These are phyloP conservation scores for Ogataea methylovora DNA, from an alignment of 805 yeast species.

Conservation along the genomic window DNA sequence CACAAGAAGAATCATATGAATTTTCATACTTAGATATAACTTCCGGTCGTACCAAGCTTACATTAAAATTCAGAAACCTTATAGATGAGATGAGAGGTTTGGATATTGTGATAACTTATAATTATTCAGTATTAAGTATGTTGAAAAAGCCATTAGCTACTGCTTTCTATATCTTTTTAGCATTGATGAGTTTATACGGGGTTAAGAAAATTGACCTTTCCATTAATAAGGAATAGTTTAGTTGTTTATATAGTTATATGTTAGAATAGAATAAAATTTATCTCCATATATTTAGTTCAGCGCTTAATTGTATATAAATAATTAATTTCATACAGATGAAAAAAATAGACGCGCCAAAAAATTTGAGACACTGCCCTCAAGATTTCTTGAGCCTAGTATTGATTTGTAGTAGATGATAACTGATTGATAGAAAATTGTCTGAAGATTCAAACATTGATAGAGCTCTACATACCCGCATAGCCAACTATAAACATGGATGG, in stretches of 20 bases:
- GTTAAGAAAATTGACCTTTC: conserved; percentile 38
- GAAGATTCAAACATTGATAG: too few relatives aligned
- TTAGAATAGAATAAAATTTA: too few relatives aligned
- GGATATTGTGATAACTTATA: conserved; percentile 55
- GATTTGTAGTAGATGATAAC: too few relatives aligned
- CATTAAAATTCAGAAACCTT: conserved; percentile 50
- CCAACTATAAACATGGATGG: too few relatives aligned
- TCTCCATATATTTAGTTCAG: too few relatives aligned
- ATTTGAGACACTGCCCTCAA: too few relatives aligned
- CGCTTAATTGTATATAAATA: background rate
- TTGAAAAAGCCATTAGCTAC: conserved; percentile 61
- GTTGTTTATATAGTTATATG: too few relatives aligned
- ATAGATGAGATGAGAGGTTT: conserved; percentile 59
- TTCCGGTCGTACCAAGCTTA: conserved; percentile 71
- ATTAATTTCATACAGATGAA: background rate
- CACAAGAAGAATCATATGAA: conserved; percentile 20
- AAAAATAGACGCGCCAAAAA: too few relatives aligned
- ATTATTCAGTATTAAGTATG: conserved; percentile 44
- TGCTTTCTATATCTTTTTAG: conserved; percentile 53
- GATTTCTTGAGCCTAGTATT: too few relatives aligned
- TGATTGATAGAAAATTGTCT: too few relatives aligned
- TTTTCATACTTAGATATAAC: conserved; percentile 64
- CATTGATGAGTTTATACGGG: conserved; percentile 46
- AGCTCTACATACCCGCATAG: too few relatives aligned
- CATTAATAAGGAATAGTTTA: too few relatives aligned